These are phyloP conservation scores for Pseudofabraea citricarpa DNA, from an alignment of 2,329 filamentous ascomycete genomes.

Conservation along the genomic window DNA sequence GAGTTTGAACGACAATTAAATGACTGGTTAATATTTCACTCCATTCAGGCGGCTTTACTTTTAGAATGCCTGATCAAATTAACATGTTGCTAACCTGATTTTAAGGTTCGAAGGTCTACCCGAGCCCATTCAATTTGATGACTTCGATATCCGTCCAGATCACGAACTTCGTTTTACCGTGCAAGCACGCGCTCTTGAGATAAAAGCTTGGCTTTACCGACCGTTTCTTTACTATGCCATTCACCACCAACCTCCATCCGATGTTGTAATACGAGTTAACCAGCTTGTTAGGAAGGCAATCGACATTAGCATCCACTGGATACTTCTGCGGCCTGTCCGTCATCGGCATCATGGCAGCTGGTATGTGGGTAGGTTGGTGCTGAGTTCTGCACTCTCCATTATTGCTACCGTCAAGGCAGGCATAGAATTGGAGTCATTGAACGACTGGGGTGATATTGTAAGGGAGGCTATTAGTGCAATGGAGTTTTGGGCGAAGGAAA, in stretches of 20 bases:
- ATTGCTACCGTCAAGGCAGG: not conserved
- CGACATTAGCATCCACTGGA: not conserved
- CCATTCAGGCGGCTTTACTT: not conserved
- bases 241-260: not conserved
- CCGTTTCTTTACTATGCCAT: conserved; percentile 1
- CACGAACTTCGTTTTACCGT: not conserved
- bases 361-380: not conserved
- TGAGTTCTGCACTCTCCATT: conserved; percentile 1
- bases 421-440: not conserved
- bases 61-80: too few relatives aligned
- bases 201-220: conserved; percentile 1
- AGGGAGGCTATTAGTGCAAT: not conserved
- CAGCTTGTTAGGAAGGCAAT: not conserved
- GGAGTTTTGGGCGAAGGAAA: not conserved
- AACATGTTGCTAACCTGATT: not conserved
- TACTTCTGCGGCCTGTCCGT: not conserved
- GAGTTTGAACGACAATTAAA: not conserved
- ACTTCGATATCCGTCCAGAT: not conserved
- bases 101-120: not conserved
- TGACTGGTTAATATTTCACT: not conserved
- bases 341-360: not conserved
- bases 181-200: not conserved
- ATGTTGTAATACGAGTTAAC: not conserved
- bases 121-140: not conserved
- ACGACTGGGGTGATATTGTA: not conserved